Base-by-base conservation (phyloP, 2,329 filamentous ascomycete genomes). In the Venturia aucupariae region DNA sequence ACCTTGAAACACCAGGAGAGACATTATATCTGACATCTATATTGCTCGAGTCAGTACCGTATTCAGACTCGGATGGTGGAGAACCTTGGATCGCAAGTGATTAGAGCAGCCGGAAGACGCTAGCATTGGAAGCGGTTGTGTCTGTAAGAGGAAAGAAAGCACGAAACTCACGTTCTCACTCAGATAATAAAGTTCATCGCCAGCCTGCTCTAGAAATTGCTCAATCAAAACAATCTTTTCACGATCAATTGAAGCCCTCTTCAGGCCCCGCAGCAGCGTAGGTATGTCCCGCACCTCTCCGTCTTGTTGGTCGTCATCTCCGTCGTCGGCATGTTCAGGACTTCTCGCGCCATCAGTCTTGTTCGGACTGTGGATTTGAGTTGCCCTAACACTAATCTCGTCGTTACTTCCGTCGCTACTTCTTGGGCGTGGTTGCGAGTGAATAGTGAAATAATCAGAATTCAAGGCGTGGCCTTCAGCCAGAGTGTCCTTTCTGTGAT, bases 221-320 rank as follows among this genome's bases (percentile, higher is more conserved):
- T 89, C 86, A 27, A 97, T 82, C 0, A 88, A 87, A 67, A 93
- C 88, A 65, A 95, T 86, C 78, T 94, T 97, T 77, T 97, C 93
- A 41, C 94, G 85, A 72, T 99, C 94, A 68, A 99, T 90, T 8
- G 86, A 83, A 6, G 89, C 85, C 46, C 77, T 78, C 67, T 86
- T 88, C 64, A 99, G 75, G 2, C 84, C 82, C 27, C 76, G 77
- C 78, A 96, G 82, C 32, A 99, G 78, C 3, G 85, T 84, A 4
- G 86, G 83, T 22, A 91, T 83, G 70, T 90, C 84, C 4, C 78
- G 78, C 61, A 87, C 82, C 1, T 57, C 51, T 35, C 51, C 51
- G 19, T 57, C 51, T 4, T 57, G 51, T 35, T 35, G 24, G 10
- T 51, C 22, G 60, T 87, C 84, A 64, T 84, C 83, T 41, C 78